Evolutionary conservation across 768 basidiomycete species (phyloP).

Genomic region (Termitomyces sp.): DNA sequence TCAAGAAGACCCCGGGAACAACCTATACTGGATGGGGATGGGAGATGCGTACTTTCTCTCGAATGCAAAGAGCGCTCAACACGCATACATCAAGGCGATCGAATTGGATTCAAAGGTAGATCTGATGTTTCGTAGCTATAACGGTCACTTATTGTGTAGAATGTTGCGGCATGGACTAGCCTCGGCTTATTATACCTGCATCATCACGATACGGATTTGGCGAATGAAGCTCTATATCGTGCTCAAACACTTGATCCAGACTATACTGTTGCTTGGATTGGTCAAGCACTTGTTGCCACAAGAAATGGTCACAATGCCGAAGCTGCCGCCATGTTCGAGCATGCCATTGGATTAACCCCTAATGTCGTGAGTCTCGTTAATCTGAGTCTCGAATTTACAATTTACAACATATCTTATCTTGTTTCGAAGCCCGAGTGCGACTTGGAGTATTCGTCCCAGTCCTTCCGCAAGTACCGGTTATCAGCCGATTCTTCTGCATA

Average conservation of each 20-base stretch:
- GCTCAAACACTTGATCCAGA: conserved; percentile 94
- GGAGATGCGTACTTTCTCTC: conserved; percentile 65
- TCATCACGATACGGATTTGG: conserved; percentile 73
- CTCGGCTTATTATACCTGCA: conserved; percentile 84
- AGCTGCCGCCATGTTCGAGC: conserved; percentile 63
- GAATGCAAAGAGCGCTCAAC: conserved; percentile 75
- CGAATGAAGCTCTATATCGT: conserved; percentile 78
- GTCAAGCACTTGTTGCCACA: conserved; percentile 71
- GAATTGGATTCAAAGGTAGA: conserved; percentile 79
- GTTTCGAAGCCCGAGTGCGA: conserved; percentile 69
- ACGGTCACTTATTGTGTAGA: conserved; percentile 32
- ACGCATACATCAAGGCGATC: conserved; percentile 85
- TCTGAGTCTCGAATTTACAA: not conserved
- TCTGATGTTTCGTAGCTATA: conserved; percentile 1
- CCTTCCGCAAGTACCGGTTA: conserved; percentile 37
- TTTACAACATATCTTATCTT: not conserved
- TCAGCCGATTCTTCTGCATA: conserved; percentile 23
- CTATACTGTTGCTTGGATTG: conserved; percentile 83
- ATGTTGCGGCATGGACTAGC: conserved; percentile 75
- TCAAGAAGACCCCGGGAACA: conserved; percentile 63
- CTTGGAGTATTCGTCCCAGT: conserved; percentile 61
- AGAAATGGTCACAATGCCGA: conserved; percentile 52
- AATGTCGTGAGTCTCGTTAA: conserved; percentile 42
- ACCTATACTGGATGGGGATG: conserved; percentile 76
- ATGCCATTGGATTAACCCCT: conserved; percentile 57